Conservation (phyloP, 2,329 filamentous ascomycete genomes). For the Arthrobotrys megalospora region DNA sequence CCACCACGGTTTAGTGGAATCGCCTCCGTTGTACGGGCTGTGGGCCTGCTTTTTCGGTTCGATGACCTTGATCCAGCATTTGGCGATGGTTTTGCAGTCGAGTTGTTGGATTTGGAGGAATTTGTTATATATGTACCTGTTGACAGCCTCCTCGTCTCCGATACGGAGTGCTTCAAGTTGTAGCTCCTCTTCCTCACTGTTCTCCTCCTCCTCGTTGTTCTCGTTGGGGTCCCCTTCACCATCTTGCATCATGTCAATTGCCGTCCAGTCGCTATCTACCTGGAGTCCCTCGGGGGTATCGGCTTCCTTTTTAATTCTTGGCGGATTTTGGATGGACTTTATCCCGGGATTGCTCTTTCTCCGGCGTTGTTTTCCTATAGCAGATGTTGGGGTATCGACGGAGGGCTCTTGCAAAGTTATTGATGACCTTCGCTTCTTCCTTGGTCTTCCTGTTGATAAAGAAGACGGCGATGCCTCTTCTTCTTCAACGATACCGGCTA, state of each 20-base stretch:
- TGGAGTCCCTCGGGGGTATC: conserved; percentile 3
- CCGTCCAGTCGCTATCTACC: neutral
- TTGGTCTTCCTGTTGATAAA: conserved; percentile 25
- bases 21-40: conserved; percentile 79
- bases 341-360: neutral
- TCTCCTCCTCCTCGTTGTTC: conserved; percentile 30
- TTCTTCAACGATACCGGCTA: neutral
- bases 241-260: neutral
- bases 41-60: conserved; percentile 84
- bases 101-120: conserved; percentile 80
- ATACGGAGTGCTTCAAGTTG: conserved; percentile 69
- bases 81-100: conserved; percentile 80
- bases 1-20: conserved; percentile 77
- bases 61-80: conserved; percentile 81
- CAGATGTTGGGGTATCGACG: neutral
- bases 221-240: conserved; percentile 10
- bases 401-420: conserved; percentile 1
- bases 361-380: neutral
- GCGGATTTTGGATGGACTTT: neutral
- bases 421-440: conserved; percentile 30
- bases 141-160: conserved; percentile 72
- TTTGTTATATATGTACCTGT: conserved; percentile 74
- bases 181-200: conserved; percentile 57
- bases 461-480: conserved; percentile 32
- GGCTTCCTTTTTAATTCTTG: conserved; percentile 10